Percentiles rank a stretch among this genome's conserved stretches.
phyloP scores from a whole-genome alignment of 371 early-diverging fungal species.

The Mortierella polycephala region DNA sequence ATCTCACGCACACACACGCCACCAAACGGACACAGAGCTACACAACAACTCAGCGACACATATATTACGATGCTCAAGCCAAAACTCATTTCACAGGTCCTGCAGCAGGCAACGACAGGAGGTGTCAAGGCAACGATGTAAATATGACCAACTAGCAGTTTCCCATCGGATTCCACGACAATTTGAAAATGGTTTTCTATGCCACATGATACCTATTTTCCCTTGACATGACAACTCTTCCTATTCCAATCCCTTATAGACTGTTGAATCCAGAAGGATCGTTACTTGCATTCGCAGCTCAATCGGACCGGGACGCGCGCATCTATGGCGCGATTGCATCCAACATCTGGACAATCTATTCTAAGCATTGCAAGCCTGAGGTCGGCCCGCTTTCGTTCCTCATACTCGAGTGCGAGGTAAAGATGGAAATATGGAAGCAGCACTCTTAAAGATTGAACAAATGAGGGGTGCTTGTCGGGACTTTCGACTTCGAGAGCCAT shows the following conservation, averaged over 20 bases:
- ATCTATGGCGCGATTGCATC: slow-evolving; percentile 79
- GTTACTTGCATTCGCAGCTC: slow-evolving; percentile 75
- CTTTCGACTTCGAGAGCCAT: not conserved
- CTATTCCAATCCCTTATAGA: slow-evolving; percentile 47
- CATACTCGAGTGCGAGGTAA: slow-evolving; percentile 76
- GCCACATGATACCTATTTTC: no score
- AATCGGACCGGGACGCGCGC: slow-evolving; percentile 70
- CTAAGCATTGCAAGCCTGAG: slow-evolving; percentile 63
- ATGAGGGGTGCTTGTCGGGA: no score
- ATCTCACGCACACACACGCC: no score
- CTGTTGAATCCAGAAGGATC: slow-evolving; percentile 80
- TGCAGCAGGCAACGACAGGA: slow-evolving; percentile 71
- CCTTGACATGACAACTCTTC: no score
- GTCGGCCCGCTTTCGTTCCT: slow-evolving; percentile 62
- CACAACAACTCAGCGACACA: no score
- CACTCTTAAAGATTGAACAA: no score
- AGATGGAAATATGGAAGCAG: not conserved
- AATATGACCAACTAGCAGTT: slow-evolving; percentile 9
- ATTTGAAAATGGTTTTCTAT: not conserved
- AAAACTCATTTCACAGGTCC: slow-evolving; percentile 74
- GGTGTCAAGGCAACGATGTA: slow-evolving; percentile 76
- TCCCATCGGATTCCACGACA: no score
- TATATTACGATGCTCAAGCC: slow-evolving; percentile 68
- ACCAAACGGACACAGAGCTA: no score
- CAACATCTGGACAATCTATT: slow-evolving; percentile 83